A percentile compares a stretch with the other conserved stretches of the same genome.
Conservation (phyloP, 116 monocot genomes). For the Cymodocea nodosa region DNA sequence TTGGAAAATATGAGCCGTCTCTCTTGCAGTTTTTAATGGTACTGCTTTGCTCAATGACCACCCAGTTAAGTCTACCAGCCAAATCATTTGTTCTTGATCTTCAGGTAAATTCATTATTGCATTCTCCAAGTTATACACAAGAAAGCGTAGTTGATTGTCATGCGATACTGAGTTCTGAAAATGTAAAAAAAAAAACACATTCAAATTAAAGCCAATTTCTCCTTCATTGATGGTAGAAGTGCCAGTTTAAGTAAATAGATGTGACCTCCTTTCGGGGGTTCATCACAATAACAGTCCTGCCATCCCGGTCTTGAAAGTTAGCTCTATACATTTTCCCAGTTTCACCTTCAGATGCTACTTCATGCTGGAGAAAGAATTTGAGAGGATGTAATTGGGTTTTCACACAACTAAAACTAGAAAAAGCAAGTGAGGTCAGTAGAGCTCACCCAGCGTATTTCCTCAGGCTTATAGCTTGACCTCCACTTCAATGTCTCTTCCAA, state of each 20-base stretch:
- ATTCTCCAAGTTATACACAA: constrained; percentile 74
- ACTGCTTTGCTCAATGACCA: constrained; percentile 63
- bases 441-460: constrained; percentile 22
- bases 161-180: constrained; percentile 70
- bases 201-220: not conserved
- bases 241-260: not conserved
- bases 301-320: constrained; percentile 50
- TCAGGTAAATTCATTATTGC: constrained; percentile 60
- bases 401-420: not conserved
- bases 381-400: not conserved
- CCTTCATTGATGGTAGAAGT: not conserved
- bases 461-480: constrained; percentile 18
- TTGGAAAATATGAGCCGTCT: constrained; percentile 52
- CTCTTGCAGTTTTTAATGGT: constrained; percentile 61
- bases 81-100: constrained; percentile 77
- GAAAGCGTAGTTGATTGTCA: constrained; percentile 54
- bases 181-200: not conserved
- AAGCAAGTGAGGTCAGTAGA: not conserved
- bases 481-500: constrained; percentile 18
- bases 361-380: constrained; percentile 9
- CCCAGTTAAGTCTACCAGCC: constrained; percentile 78
- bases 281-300: constrained; percentile 65
- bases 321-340: constrained; percentile 25
- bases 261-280: constrained; percentile 49
- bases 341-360: constrained; percentile 16